Base-by-base conservation (phyloP, 139 green algal species). In the Edaphochlamys debaryana region DNA sequence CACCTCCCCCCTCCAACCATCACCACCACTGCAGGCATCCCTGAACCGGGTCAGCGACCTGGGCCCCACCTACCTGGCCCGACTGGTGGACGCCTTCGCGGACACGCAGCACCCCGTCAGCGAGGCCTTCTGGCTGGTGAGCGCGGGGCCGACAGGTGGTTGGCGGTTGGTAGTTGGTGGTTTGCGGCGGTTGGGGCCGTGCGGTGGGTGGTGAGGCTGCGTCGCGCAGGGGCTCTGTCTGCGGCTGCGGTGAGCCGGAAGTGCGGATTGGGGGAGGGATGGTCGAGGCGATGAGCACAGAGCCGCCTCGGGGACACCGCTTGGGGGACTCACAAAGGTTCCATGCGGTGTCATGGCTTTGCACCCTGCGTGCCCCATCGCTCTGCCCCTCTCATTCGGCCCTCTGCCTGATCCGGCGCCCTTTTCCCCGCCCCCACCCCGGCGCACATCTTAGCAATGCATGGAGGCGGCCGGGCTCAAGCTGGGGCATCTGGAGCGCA, bases 401-500 rank as follows among this genome's bases (percentile, higher is more conserved):
- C 30, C 66, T 36, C 11, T 34, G 45, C 27, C 52, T 9, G 7
- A 36, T 34, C 17, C 37, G 27, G 27, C 36, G 23, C 4, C 54
- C 17, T 29, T 37, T 23, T 54, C 4, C 5, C 50, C 50, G 50
- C 50, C 50, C 20, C 8, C 8, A 2, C 50, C 50, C 2, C 50
- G 20, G 20, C 50, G 48, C 54, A 79, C 54, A 36, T 36, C 37
- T n/a, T n/a, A n/a, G n/a, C n/a, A n/a, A n/a, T 68, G 54, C 56
- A 80, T 80, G 73, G 56, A 80, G 54, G 56, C 73, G 6, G 73
- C 58, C 36, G 73, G 56, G 4, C 56, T 69, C 73, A 80, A 80
- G 73, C 1, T 80, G 5, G 36, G 37, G n/a, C 73, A 80, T 56
- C 29, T 80, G 73, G 37, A 80, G 56, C 56, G 56, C 13, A 56